A percentile compares a stretch with the other conserved stretches of the same genome.
Evolutionary conservation across 768 basidiomycete species (phyloP).

Genomic region (Porphyrellus cyaneotinctus): DNA sequence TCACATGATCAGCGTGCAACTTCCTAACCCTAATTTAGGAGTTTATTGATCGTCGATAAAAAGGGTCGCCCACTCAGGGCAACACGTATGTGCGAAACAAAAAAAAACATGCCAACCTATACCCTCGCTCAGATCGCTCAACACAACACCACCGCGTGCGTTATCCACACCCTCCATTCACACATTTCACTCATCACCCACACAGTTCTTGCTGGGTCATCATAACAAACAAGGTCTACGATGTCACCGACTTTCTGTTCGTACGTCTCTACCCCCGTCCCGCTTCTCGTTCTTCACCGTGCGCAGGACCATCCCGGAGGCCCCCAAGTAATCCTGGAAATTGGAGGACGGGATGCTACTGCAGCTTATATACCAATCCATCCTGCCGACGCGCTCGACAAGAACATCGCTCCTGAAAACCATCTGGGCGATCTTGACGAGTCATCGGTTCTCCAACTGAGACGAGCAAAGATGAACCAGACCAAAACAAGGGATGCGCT

Average conservation of each 20-base stretch:
- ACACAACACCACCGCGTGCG: conserved; percentile 53
- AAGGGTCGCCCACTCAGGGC: background rate
- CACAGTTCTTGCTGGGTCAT: conserved; percentile 83
- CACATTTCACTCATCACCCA: conserved; percentile 5
- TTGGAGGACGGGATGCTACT: conserved; percentile 85
- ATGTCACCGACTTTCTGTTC: conserved; percentile 74
- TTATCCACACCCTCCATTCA: conserved; percentile 2
- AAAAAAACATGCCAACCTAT: conserved; percentile 36
- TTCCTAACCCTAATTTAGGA: conserved; percentile 1
- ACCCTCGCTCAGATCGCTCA: conserved; percentile 55
- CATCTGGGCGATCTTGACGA: conserved; percentile 65
- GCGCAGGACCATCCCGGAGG: conserved; percentile 78
- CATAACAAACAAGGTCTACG: conserved; percentile 76
- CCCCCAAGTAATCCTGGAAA: conserved; percentile 72
- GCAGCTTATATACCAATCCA: conserved; percentile 77
- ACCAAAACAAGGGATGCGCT: conserved; percentile 65
- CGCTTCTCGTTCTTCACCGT: background rate
- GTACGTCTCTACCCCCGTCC: conserved; percentile 32
- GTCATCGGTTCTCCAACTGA: conserved; percentile 38
- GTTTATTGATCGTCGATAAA: background rate
- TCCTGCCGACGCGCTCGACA: conserved; percentile 73
- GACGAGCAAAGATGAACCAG: conserved; percentile 36
- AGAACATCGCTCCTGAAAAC: conserved; percentile 63
- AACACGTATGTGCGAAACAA: background rate
- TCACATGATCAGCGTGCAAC: conserved; percentile 34